Evolutionary conservation across 2,329 filamentous ascomycete genomes (phyloP), one percentile per base, ranked within the genome.

Genomic region (Aspergillus sojae): DNA sequence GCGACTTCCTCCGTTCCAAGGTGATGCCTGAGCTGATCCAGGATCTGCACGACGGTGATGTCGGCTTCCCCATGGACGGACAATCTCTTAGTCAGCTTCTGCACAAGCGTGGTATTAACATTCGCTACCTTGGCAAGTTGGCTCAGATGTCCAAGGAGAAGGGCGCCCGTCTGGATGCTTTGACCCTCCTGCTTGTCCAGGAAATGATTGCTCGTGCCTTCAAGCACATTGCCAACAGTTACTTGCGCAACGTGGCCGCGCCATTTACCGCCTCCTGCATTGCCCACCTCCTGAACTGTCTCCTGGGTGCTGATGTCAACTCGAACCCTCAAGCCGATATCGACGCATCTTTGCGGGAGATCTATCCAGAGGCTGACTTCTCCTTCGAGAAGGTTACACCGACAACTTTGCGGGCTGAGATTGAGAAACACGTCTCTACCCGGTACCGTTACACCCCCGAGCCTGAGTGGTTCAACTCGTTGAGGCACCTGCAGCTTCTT

Each of bases 51-150:
- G 92, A 96, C 68, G 94, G 93, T 7, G 94, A 99, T 70, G 90
- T 97, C 69, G 95, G 94, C 72, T 98, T 98, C 83, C 95, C 95
- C 14, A 97, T 98, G 93, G 96, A 99, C 72, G 95, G 95, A n/a
- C 88, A 91, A 73, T 97, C 94, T 23, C 84, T 99, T 63, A 92
- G 91, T 72, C 89, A 89, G 68, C 86, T 97, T 58, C 85, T 99
- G 74, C 95, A 99, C 83, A 97, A 97, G 84, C 92, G 94, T 48
- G 95, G 95, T 80, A 94, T 99, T 82, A 99, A 99, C 81, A 86
- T 98, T 66, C 88, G 96, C 73, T 99, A 99, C 78, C 85, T 98
- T n/a, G 95, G 95, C 68, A 91, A 89, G 78, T 80, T 99, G 66
- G 91, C 92, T 14, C 83, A 86, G 63, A 84, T 91, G 58, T 88